phyloP scores from a whole-genome alignment of 2,329 filamentous ascomycete species.

The Cadophora sp. region DNA sequence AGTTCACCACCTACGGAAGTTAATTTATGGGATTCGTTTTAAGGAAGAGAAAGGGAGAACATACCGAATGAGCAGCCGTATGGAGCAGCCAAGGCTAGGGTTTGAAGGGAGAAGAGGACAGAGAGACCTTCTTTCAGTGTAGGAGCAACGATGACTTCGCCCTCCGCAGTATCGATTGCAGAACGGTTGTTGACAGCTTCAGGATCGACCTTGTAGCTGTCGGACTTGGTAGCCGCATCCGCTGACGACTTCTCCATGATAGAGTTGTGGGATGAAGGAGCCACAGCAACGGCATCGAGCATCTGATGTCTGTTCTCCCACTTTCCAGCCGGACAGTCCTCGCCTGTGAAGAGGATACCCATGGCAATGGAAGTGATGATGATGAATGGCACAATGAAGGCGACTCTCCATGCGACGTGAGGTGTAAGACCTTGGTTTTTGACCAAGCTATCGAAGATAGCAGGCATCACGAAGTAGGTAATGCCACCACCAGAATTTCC shows the following conservation, averaged over 20 bases:
- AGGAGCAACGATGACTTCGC: conserved; percentile 62
- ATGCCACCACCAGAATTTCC: conserved; percentile 90
- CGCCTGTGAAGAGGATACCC: conserved; percentile 74
- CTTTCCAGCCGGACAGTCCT: conserved; percentile 82
- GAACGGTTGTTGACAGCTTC: conserved; percentile 54
- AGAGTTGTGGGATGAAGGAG: conserved; percentile 9
- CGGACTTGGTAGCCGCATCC: conserved; percentile 48
- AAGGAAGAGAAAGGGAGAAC: conserved; percentile 55
- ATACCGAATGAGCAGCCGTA: conserved; percentile 66
- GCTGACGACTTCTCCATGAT: conserved; percentile 54
- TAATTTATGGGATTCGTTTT: no score
- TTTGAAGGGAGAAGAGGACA: conserved; percentile 58
- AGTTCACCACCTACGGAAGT: conserved; percentile 60
- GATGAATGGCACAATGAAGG: conserved; percentile 84
- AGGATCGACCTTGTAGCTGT: conserved; percentile 47
- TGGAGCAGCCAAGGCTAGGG: conserved; percentile 58
- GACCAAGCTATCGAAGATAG: conserved; percentile 81
- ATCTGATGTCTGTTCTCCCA: conserved; percentile 72
- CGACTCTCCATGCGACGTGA: conserved; percentile 80
- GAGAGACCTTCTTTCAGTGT: conserved; percentile 54
- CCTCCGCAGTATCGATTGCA: conserved; percentile 59
- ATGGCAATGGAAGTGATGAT: conserved; percentile 72
- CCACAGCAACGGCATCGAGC: conserved; percentile 39
- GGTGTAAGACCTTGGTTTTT: conserved; percentile 61
- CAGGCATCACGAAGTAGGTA: conserved; percentile 94